Evolutionary conservation across 2,329 filamentous ascomycete genomes (phyloP), one percentile per base, ranked within the genome.

Genomic region (Zymoseptoria ardabiliae): DNA sequence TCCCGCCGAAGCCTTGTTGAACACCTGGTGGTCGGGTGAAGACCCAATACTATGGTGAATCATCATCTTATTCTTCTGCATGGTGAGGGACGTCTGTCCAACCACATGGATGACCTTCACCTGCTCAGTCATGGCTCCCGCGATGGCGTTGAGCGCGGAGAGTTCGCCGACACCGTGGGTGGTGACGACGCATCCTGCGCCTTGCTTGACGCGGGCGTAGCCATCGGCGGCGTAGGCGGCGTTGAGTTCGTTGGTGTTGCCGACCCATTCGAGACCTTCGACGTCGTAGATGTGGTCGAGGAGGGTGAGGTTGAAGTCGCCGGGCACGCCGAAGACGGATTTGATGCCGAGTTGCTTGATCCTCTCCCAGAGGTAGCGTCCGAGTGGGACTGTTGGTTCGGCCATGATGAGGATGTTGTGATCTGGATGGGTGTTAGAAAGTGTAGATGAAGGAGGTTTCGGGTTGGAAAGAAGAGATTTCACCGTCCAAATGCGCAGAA

Each of bases 81-180:
- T 76, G 2, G 66, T 61, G 21, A 73, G 60, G 7, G 74, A 73
- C 0, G 76, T 78, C 61, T 78, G 76, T 0, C 76, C 76, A 0
- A 79, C 77, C 1, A 79, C 70, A 62, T 79, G 77, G 17, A 79
- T 74, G 7, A 78, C 63, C 50, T 76, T 76, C 20, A 78, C 75
- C 9, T 73, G 70, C 63, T 79, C 77, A 7, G 72, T 73, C 67
- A 75, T 73, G 30, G 74, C 67, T 2, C 77, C 77, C 2, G 76
- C 75, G 21, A 79, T 69, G 20, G 74, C 77, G 59, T 79, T 79
- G 5, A 79, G 60, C 0, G 77, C 77, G 49, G 72, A 76, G 4
- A 79, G 64, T 62, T 79, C 77, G 20, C 83, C 84, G 1, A 86
- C 83, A 4, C 83, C 84, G 65, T 84, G 84, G 0, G 83, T 85